Evolutionary conservation across 2,329 filamentous ascomycete genomes (phyloP).

Genomic region (Curvularia hawaiiensis): DNA sequence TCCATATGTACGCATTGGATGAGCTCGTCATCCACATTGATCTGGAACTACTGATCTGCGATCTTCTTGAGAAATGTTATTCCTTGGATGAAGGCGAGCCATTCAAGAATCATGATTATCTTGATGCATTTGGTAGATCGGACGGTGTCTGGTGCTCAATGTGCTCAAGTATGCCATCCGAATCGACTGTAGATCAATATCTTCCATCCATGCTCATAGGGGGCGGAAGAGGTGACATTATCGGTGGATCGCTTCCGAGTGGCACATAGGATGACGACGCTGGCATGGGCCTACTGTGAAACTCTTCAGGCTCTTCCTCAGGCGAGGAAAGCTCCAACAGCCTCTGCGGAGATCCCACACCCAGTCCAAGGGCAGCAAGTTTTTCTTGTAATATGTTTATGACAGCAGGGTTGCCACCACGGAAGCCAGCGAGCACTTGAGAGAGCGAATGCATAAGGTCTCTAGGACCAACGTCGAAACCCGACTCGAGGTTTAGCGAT

Average conservation of each 20-base stretch:
- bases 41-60: background rate
- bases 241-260: constrained; percentile 7
- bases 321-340: constrained; percentile 40
- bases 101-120: background rate
- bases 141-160: background rate
- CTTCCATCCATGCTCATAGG: constrained; percentile 26
- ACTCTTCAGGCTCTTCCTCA: constrained; percentile 39
- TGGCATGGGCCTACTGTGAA: constrained; percentile 28
- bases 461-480: constrained; percentile 39
- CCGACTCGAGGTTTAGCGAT: constrained; percentile 37
- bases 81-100: background rate
- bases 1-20: background rate
- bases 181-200: background rate
- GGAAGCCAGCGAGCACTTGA: constrained; percentile 35
- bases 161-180: background rate
- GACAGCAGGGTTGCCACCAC: constrained; percentile 43
- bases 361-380: constrained; percentile 33
- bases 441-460: constrained; percentile 44
- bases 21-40: background rate
- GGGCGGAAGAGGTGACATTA: constrained; percentile 21
- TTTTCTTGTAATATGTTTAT: constrained; percentile 43
- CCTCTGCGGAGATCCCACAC: constrained; percentile 36
- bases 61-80: background rate
- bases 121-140: constrained; percentile 1
- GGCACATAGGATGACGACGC: constrained; percentile 23